A percentile compares a stretch with the other conserved stretches of the same genome.
These are phyloP conservation scores for Neofusicoccum sp. DNA, from an alignment of 2,329 filamentous ascomycete genomes.

Conservation along the genomic window DNA sequence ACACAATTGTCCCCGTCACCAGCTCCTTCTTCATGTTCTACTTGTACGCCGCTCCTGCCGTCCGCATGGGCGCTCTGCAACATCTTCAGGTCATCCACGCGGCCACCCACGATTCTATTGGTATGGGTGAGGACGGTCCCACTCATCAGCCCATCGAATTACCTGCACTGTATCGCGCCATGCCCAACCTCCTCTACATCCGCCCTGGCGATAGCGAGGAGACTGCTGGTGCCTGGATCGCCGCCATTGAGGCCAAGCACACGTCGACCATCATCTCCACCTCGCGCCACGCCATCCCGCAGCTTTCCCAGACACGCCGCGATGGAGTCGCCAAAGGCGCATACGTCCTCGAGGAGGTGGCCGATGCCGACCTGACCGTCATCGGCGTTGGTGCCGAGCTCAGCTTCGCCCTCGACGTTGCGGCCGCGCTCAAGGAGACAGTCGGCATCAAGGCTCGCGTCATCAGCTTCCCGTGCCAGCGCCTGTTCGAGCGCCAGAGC, in stretches of 20 bases:
- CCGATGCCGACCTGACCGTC: constrained; percentile 52
- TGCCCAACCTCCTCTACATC: constrained; percentile 65
- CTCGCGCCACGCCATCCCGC: constrained; percentile 49
- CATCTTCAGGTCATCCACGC: constrained; percentile 60
- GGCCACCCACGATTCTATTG: constrained; percentile 65
- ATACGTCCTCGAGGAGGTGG: constrained; percentile 50
- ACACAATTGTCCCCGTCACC: constrained; percentile 60
- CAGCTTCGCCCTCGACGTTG: constrained; percentile 49
- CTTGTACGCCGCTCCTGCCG: constrained; percentile 58
- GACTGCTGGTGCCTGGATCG: constrained; percentile 56
- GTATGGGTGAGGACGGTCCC: constrained; percentile 62
- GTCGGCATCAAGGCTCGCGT: constrained; percentile 49
- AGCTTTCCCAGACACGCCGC: constrained; percentile 42
- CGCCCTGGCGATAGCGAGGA: constrained; percentile 63
- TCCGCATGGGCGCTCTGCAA: constrained; percentile 63
- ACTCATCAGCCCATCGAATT: constrained; percentile 66
- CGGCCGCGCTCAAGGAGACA: constrained; percentile 40
- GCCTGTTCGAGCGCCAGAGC: constrained; percentile 52
- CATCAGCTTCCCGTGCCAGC: constrained; percentile 54
- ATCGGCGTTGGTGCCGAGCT: constrained; percentile 57
- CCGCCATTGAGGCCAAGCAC: constrained; percentile 48
- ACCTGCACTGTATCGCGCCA: constrained; percentile 60
- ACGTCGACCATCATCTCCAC: constrained; percentile 54
- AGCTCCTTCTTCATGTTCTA: constrained; percentile 68
- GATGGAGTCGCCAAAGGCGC: constrained; percentile 49